Evolutionary conservation across 2,329 filamentous ascomycete genomes (phyloP), one percentile per base, ranked within the genome.

Genomic region (Hortaea sp.): DNA sequence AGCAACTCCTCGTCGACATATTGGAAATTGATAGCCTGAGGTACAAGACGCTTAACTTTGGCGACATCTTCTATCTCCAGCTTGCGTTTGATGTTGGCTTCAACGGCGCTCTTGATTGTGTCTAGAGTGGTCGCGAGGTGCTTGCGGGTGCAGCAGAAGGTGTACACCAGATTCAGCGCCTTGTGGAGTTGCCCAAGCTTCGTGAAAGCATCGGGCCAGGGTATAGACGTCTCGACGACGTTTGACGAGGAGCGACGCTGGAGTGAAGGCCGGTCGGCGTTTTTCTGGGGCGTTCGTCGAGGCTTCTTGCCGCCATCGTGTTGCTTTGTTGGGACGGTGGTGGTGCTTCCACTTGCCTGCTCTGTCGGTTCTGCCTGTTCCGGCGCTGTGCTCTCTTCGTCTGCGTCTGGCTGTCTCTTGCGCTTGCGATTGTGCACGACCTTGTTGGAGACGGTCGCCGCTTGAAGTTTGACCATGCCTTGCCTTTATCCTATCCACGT

Each of bases 91-190:
- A 81, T 88, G 60, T 95, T 88, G 0, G 78, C 78, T 64, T 95
- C 88, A 1, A 97, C 90, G 0, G 90, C 79, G 6, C 80, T 77
- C 56, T 82, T 88, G 41, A 98, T 85, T 5, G 84, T 95, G 11
- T 92, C 85, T 54, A 95, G 88, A 0, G 90, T 95, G 0, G 92
- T 97, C 0, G 86, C 82, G 29, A 97, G 75, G 58, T 97, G 86
- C 62, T 94, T 95, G 40, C 92, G 81, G 1, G 90, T 90, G 62
- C 82, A 92, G 69, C 88, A 94, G 62, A 98, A 97, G 0, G 92
- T 97, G 58, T 88, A 95, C 1, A 97, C 88, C 1, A 97, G 69
- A 57, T 95, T 98, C 49, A 98, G 69, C 1, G 92, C 90, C 50
- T 81, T 78, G 63, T 97, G 85, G 0, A 82, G 85, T 62, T 82